phyloP scores from a whole-genome alignment of 176 grass and related monocot genomes.

The Carex scoparia region DNA sequence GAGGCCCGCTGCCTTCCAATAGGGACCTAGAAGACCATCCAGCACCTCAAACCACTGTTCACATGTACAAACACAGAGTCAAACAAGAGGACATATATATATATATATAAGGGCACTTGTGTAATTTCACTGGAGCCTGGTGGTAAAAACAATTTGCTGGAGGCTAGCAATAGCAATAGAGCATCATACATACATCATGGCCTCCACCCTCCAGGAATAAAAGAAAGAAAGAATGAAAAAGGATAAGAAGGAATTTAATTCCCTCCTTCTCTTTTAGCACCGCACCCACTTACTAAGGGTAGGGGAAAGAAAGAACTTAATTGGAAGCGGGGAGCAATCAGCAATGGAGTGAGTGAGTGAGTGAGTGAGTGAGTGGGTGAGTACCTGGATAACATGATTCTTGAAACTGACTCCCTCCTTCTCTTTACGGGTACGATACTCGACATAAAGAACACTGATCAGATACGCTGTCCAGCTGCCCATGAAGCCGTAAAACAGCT shows the following conservation, averaged over 20 bases:
- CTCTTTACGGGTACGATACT: constrained; percentile 43
- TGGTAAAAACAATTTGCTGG: background rate
- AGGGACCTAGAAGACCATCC: constrained; percentile 40
- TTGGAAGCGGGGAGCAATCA: no score
- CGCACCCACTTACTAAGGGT: background rate
- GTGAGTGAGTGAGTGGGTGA: background rate
- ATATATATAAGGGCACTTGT: background rate
- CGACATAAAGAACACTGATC: constrained; percentile 47
- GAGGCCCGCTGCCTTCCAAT: constrained; percentile 38
- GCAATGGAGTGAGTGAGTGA: no score
- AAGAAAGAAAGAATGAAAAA: constrained; percentile 14
- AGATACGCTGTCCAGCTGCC: constrained; percentile 51
- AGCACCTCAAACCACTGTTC: constrained; percentile 51
- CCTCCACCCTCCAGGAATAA: constrained; percentile 5
- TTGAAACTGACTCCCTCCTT: constrained; percentile 46
- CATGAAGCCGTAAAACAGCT: constrained; percentile 44
- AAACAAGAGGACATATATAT: background rate
- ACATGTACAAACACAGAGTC: constrained; percentile 10
- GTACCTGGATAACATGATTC: constrained; percentile 48
- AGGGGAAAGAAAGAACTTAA: background rate
- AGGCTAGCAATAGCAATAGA: background rate
- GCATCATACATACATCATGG: background rate
- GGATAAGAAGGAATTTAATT: constrained; percentile 28
- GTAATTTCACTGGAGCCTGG: background rate
- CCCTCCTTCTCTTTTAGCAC: constrained; percentile 5